Percentiles rank a stretch among this genome's conserved stretches.
These are phyloP conservation scores for Solanum gracilifrons DNA, from an alignment of 257 asterid genomes.

Conservation along the genomic window DNA sequence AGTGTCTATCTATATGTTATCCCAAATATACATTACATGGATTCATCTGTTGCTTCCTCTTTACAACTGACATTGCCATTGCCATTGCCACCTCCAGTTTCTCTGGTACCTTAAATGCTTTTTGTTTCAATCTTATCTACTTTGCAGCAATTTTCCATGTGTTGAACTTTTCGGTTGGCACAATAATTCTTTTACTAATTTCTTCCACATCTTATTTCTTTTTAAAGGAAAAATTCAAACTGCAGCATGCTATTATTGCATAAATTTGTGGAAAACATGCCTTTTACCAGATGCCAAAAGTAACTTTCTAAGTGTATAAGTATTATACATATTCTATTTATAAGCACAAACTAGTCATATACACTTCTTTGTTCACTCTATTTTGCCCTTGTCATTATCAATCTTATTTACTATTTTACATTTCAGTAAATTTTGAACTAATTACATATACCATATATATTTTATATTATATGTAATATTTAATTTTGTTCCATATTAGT, in stretches of 20 bases:
- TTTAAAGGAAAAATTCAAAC: neutral
- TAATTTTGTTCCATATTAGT: neutral
- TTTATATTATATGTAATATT: neutral
- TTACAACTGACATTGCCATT: neutral
- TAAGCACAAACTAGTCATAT: neutral
- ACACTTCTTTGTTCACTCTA: neutral
- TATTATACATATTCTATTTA: neutral
- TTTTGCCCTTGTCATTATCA: neutral
- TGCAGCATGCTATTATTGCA: neutral
- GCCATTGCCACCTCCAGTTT: neutral
- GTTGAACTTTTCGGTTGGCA: neutral
- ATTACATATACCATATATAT: neutral
- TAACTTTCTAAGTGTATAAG: neutral
- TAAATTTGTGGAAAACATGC: neutral
- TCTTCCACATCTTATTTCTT: neutral
- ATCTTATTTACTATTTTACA: neutral
- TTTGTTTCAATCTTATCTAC: neutral
- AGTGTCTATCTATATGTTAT: neutral
- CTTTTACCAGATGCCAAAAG: neutral
- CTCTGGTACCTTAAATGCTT: neutral
- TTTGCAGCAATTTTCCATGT: neutral
- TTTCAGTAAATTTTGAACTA: neutral
- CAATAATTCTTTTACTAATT: neutral
- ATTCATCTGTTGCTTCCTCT: neutral
- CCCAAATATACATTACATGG: neutral